These are phyloP conservation scores for Ligustrum vulgare DNA, from an alignment of 257 asterid species.

Conservation along the genomic window DNA sequence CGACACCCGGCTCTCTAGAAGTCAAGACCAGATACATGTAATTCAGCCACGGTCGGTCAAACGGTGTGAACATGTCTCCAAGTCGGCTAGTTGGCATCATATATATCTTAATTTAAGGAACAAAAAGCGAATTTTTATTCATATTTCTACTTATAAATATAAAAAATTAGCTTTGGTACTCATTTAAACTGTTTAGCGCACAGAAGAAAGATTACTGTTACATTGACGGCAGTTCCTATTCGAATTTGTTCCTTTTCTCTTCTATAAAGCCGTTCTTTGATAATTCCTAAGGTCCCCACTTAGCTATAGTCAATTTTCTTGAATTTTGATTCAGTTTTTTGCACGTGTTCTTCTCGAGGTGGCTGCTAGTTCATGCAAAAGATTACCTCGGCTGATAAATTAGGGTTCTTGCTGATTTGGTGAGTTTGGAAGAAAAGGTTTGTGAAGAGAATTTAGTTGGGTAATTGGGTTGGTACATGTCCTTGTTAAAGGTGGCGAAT, in stretches of 20 bases:
- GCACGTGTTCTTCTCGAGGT: constrained; percentile 6
- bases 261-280: constrained; percentile 19
- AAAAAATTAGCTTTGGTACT: neutral
- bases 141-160: neutral
- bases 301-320: constrained; percentile 27
- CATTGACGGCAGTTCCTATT: constrained; percentile 39
- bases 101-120: neutral
- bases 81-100: constrained; percentile 24
- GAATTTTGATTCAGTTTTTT: constrained; percentile 13
- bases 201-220: constrained; percentile 27
- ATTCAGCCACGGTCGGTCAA: constrained; percentile 27
- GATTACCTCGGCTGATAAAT: constrained; percentile 1
- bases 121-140: neutral
- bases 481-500: constrained; percentile 70
- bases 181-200: neutral
- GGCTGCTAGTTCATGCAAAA: constrained; percentile 1
- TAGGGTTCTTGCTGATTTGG: constrained; percentile 2
- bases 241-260: constrained; percentile 22
- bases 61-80: constrained; percentile 36
- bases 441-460: neutral
- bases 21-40: constrained; percentile 16
- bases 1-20: constrained; percentile 30
- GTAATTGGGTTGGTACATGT: constrained; percentile 28
- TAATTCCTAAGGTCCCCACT: constrained; percentile 21
- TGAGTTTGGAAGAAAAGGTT: neutral